Base-by-base conservation (phyloP, 148 eudicot species). In the Amaranthus hypochondriacus region DNA sequence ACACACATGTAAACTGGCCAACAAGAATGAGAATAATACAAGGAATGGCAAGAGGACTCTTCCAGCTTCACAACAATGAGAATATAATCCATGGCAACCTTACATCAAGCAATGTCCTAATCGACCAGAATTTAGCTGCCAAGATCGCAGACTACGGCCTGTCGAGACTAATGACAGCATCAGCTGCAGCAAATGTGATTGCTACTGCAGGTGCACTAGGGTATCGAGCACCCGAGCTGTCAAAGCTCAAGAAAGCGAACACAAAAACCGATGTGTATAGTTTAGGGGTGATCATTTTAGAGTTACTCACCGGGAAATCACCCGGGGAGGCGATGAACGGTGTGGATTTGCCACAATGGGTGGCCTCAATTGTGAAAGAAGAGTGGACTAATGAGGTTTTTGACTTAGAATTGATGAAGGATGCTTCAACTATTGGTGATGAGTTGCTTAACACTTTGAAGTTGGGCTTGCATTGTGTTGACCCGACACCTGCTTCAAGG, bases 301-400 rank as follows among this genome's bases (percentile, higher is more conserved):
- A 92, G 79, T 84, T 92, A 4, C 72, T 92, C 21, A 90, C 97
- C 0, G 97, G 97, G 7, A 92, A 88, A 70, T 88, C 97, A 3
- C 97, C 97, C 0, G 91, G 91, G 0, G 93, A 88, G 74, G 92
- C 89, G 11, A 85, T 81, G 88, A 84, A 88, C 47, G 96, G 96
- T 9, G 87, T 80, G 8, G 92, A 92, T 76, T 76, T 92, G 80
- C 97, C 97, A 0, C 96, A 88, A 62, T 92, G 97, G 97, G 97
- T 92, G 15, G 95, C 97, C 2, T 90, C 97, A 1, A 83, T 88
- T 5, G 96, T 92, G 71, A 90, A 90, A 67, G 96, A 92, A 72
- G 92, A 90, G 77, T 88, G 96, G 97, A 90, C 96, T 5, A 92
- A 90, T 56, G 97, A 92, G 71, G 96, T 92, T 7, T 92, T 92